Percentiles rank a stretch among this genome's conserved stretches.
Conservation (phyloP, 2,329 filamentous ascomycete genomes). For the Xylaria sp. region DNA sequence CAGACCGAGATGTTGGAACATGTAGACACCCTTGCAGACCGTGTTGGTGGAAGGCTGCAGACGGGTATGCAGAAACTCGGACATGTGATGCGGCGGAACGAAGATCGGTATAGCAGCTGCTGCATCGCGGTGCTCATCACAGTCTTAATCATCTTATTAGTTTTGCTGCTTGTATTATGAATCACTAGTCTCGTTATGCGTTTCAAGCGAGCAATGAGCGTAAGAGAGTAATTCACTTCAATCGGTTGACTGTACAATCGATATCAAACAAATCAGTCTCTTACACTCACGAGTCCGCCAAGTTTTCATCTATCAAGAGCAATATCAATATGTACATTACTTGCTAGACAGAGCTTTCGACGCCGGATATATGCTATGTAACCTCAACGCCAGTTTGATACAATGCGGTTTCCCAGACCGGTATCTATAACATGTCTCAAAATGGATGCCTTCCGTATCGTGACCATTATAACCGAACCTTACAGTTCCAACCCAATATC, state of each 20-base stretch:
- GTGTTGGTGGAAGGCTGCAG: constrained; percentile 84
- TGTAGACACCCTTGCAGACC: constrained; percentile 82
- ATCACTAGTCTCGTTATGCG: constrained; percentile 1
- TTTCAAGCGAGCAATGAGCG: constrained; percentile 14
- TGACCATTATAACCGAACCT: constrained; percentile 17
- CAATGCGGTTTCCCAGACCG: constrained; percentile 12
- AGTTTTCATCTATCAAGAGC: constrained; percentile 1
- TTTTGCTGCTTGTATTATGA: constrained; percentile 74
- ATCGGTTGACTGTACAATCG: constrained; percentile 6
- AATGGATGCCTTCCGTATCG: not conserved
- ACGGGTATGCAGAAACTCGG: constrained; percentile 86
- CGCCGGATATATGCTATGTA: constrained; percentile 33
- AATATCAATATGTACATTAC: constrained; percentile 13
- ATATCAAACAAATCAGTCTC: not conserved
- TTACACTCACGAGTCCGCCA: not conserved
- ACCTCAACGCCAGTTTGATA: constrained; percentile 28
- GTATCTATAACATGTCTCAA: constrained; percentile 25
- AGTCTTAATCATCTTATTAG: constrained; percentile 82
- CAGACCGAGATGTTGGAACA: constrained; percentile 87
- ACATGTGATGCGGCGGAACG: constrained; percentile 84
- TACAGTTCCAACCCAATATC: constrained; percentile 56
- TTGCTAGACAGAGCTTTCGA: constrained; percentile 23
- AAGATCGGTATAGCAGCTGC: constrained; percentile 86
- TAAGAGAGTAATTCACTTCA: constrained; percentile 8
- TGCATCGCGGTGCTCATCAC: constrained; percentile 90